phyloP scores from a whole-genome alignment of 129 eudicot genomes.

The Kitagawia praeruptora region DNA sequence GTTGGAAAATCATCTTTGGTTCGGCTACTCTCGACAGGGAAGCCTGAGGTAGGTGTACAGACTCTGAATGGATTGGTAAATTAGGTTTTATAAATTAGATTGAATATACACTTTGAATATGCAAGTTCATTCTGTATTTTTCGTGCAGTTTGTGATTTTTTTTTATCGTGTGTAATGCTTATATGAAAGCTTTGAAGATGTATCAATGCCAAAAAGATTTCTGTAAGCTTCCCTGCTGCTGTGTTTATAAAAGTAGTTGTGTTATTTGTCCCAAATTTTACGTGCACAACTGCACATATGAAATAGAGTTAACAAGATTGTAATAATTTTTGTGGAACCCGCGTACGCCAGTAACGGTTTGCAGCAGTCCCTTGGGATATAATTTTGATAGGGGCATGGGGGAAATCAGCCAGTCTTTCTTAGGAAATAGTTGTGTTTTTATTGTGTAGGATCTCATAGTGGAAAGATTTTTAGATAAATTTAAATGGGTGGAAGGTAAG shows the following conservation, averaged over 20 bases:
- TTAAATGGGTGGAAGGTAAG: background rate
- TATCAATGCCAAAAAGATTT: background rate
- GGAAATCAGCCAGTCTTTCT: background rate
- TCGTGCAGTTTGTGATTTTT: background rate
- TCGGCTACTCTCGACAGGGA: slow-evolving; percentile 86
- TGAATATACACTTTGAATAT: background rate
- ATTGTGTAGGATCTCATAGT: background rate
- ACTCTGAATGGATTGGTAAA: background rate
- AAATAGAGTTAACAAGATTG: background rate
- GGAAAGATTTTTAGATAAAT: background rate
- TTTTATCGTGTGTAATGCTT: background rate
- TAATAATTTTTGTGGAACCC: background rate
- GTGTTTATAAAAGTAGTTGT: background rate
- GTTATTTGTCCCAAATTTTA: background rate
- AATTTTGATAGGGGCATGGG: background rate
- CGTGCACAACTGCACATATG: background rate
- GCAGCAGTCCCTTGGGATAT: background rate
- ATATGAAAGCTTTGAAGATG: background rate
- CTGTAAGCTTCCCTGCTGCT: background rate
- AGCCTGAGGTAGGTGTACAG: slow-evolving; percentile 71
- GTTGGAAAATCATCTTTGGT: slow-evolving; percentile 98
- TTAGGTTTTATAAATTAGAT: background rate
- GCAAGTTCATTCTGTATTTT: background rate
- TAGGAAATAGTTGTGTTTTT: background rate
- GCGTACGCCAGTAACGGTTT: background rate